Evolutionary conservation across 495 filamentous ascomycete genomes (phyloP).

Genomic region (Penicillium longicatenatum): DNA sequence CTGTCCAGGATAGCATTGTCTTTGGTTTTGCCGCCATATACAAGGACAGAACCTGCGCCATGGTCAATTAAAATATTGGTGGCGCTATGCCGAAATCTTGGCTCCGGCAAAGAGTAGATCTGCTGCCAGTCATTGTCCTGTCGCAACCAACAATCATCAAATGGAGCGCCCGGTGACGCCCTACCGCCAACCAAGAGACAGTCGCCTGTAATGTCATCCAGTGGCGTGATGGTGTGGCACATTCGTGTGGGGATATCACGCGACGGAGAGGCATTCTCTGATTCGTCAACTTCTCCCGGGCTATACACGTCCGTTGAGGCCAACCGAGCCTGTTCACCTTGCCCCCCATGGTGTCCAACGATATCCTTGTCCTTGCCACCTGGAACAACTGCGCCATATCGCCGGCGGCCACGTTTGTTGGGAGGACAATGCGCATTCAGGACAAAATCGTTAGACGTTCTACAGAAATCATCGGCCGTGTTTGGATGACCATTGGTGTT

Average conservation of each 20-base stretch:
- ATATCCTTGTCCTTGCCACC: conserved; percentile 36
- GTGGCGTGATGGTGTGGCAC: conserved; percentile 73
- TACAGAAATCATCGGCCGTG: not conserved
- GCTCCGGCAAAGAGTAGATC: conserved; percentile 60
- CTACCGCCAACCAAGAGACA: conserved; percentile 77
- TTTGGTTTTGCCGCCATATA: conserved; percentile 71
- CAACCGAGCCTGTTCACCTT: conserved; percentile 61
- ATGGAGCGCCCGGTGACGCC: conserved; percentile 65
- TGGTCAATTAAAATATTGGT: conserved; percentile 43
- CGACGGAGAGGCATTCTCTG: conserved; percentile 30
- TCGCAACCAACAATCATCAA: conserved; percentile 74
- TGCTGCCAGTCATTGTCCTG: conserved; percentile 60
- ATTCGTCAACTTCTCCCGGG: conserved; percentile 21
- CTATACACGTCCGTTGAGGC: conserved; percentile 62
- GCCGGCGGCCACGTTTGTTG: conserved; percentile 24
- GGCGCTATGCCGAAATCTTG: conserved; percentile 74
- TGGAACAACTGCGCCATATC: conserved; percentile 49
- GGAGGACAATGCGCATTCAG: conserved; percentile 22
- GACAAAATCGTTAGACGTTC: conserved; percentile 22
- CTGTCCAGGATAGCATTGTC: conserved; percentile 55
- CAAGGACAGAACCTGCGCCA: conserved; percentile 48
- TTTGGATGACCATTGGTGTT: not conserved
- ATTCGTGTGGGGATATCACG: conserved; percentile 57
- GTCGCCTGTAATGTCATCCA: conserved; percentile 40
- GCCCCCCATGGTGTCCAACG: conserved; percentile 59